A percentile compares a stretch with the other conserved stretches of the same genome.
These are phyloP conservation scores for Bombardia bombarda DNA, from an alignment of 495 filamentous ascomycete genomes.

Conservation along the genomic window DNA sequence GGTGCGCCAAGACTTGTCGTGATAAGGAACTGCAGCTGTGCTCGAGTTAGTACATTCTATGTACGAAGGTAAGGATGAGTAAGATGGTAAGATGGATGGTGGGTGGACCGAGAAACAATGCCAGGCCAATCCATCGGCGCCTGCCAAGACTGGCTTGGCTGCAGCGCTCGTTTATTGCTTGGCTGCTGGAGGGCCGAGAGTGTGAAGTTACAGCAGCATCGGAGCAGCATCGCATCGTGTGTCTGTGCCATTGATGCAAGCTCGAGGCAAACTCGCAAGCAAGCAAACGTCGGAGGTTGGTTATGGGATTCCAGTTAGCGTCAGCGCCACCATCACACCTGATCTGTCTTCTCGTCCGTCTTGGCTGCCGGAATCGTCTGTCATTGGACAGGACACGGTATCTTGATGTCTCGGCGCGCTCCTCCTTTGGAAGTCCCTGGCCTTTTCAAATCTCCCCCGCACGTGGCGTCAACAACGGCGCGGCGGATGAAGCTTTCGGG, in stretches of 20 bases:
- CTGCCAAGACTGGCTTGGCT: constrained; percentile 16
- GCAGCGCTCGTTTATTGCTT: constrained; percentile 5
- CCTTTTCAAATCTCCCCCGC: constrained; percentile 15
- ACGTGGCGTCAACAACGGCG: constrained; percentile 23
- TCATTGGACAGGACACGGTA: constrained; percentile 3
- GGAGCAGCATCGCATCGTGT: background rate
- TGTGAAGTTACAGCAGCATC: background rate
- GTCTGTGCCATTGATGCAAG: background rate
- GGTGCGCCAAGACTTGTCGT: background rate
- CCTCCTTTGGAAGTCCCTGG: background rate
- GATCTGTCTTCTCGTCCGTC: constrained; percentile 24
- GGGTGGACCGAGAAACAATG: background rate
- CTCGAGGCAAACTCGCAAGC: background rate
- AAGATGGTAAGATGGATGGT: background rate
- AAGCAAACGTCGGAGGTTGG: background rate
- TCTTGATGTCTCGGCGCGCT: background rate
- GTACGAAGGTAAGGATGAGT: background rate
- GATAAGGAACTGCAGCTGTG: background rate
- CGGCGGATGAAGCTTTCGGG: constrained; percentile 23
- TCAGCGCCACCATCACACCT: constrained; percentile 18
- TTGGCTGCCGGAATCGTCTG: constrained; percentile 13
- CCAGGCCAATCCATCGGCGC: constrained; percentile 12
- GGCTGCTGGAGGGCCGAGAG: background rate
- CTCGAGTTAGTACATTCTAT: background rate
- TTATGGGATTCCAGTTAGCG: constrained; percentile 11